These are phyloP conservation scores for Kodamaea anthophila DNA, from an alignment of 1,139 yeast species.

Conservation along the genomic window DNA sequence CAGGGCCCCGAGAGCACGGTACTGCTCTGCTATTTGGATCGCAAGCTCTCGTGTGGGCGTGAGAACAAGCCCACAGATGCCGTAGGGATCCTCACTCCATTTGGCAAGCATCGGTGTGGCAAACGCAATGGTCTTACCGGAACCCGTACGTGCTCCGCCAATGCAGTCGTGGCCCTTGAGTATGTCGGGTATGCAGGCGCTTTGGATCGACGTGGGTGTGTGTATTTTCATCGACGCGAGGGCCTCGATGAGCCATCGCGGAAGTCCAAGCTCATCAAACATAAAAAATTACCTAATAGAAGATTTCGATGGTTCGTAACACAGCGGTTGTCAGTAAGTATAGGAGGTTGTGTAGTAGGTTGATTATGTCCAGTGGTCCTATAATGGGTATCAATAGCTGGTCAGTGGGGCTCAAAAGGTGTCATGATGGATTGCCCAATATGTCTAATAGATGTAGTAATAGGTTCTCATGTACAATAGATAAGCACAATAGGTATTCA, in stretches of 20 bases:
- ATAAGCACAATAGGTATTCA: too few species aligned
- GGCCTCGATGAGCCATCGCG: constrained; percentile 83
- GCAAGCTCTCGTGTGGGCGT: constrained; percentile 98
- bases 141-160: constrained; percentile 98
- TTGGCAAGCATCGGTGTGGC: constrained; percentile 92
- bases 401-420: too few species aligned
- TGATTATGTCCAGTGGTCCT: too few species aligned
- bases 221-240: constrained; percentile 74
- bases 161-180: constrained; percentile 83
- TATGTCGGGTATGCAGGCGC: constrained; percentile 83
- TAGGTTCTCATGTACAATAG: too few species aligned
- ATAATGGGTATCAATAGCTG: too few species aligned
- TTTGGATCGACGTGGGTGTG: constrained; percentile 81
- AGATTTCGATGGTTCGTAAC: constrained; percentile 1
- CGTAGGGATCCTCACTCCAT: constrained; percentile 95
- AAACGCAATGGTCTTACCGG: constrained; percentile 96
- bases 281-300: too few species aligned
- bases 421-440: too few species aligned
- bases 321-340: too few species aligned
- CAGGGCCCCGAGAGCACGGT: constrained; percentile 83
- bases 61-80: constrained; percentile 79
- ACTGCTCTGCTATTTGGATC: constrained; percentile 93
- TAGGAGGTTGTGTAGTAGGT: too few species aligned
- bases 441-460: too few species aligned
- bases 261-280: constrained; percentile 69